phyloP scores from a whole-genome alignment of 2,329 filamentous ascomycete genomes.

The Sphaerostilbella broomeana region DNA sequence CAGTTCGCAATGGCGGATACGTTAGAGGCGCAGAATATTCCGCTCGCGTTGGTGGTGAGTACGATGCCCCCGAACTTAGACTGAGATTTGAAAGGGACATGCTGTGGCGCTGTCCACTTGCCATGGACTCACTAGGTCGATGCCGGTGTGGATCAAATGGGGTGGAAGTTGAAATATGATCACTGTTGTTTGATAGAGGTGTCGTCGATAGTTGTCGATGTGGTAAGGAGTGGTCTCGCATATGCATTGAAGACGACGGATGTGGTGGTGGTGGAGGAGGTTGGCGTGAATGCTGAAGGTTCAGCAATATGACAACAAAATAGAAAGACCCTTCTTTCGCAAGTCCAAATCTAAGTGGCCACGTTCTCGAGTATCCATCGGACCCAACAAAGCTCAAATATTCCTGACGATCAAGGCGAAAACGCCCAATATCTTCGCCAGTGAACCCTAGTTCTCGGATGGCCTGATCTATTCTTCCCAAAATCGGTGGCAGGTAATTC shows the following conservation, averaged over 20 bases:
- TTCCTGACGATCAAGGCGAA: slow-evolving; percentile 47
- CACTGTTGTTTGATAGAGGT: slow-evolving; percentile 31
- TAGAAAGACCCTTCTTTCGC: slow-evolving; percentile 57
- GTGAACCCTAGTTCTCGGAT: slow-evolving; percentile 50
- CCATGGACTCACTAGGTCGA: slow-evolving; percentile 33
- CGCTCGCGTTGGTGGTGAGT: slow-evolving; percentile 37
- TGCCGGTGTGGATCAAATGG: slow-evolving; percentile 41
- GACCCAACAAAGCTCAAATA: slow-evolving; percentile 46
- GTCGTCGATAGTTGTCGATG: slow-evolving; percentile 32
- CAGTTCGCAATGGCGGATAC: slow-evolving; percentile 49
- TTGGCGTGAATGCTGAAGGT: slow-evolving; percentile 29
- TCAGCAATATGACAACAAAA: slow-evolving; percentile 50
- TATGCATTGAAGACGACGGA: slow-evolving; percentile 25
- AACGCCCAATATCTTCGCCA: slow-evolving; percentile 45
- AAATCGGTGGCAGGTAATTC: slow-evolving; percentile 59
- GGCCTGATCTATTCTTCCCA: slow-evolving; percentile 47
- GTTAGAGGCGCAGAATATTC: slow-evolving; percentile 42
- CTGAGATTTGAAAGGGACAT: slow-evolving; percentile 28
- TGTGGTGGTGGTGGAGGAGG: slow-evolving; percentile 37
- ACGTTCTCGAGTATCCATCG: slow-evolving; percentile 46
- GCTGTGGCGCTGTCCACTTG: slow-evolving; percentile 19
- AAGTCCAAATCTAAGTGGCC: slow-evolving; percentile 48
- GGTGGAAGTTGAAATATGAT: slow-evolving; percentile 40
- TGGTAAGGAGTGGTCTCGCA: slow-evolving; percentile 35
- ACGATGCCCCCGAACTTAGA: slow-evolving; percentile 23